Conservation (phyloP, 176 grass and related monocot species). For the Juncus inflexus region DNA sequence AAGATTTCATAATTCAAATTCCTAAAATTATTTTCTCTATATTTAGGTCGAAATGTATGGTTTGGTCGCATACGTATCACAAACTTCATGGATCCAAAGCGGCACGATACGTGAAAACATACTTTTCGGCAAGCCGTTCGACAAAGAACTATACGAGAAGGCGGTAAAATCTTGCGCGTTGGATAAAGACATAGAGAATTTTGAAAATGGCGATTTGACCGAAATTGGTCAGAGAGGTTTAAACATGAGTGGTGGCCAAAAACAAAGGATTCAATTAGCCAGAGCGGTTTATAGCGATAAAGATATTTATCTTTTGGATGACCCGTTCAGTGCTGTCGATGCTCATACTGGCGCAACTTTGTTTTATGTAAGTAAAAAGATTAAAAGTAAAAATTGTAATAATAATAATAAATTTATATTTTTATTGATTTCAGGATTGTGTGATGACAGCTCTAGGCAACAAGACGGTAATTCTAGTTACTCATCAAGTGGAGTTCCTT, state of each 20-base stretch:
- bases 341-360: constrained; percentile 74
- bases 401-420: not conserved
- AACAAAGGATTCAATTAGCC: constrained; percentile 94
- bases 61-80: constrained; percentile 75
- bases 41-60: constrained; percentile 66
- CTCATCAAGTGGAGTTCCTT: constrained; percentile 89
- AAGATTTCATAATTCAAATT: no score
- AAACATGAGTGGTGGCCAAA: constrained; percentile 98
- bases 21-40: not conserved
- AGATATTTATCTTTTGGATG: constrained; percentile 80
- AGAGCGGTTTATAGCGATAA: constrained; percentile 83
- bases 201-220: constrained; percentile 72
- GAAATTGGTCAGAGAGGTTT: constrained; percentile 93
- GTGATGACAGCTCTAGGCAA: constrained; percentile 77
- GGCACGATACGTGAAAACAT: constrained; percentile 84
- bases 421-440: constrained; percentile 62
- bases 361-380: constrained; percentile 65
- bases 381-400: no score
- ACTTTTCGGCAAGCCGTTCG: constrained; percentile 71
- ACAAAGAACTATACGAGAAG: constrained; percentile 56
- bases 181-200: constrained; percentile 81
- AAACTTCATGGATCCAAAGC: constrained; percentile 91
- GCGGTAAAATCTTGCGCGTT: constrained; percentile 63
- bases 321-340: constrained; percentile 92
- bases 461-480: constrained; percentile 90